Conservation (phyloP, 495 filamentous ascomycete genomes). For the Pyrenula massariospora region DNA sequence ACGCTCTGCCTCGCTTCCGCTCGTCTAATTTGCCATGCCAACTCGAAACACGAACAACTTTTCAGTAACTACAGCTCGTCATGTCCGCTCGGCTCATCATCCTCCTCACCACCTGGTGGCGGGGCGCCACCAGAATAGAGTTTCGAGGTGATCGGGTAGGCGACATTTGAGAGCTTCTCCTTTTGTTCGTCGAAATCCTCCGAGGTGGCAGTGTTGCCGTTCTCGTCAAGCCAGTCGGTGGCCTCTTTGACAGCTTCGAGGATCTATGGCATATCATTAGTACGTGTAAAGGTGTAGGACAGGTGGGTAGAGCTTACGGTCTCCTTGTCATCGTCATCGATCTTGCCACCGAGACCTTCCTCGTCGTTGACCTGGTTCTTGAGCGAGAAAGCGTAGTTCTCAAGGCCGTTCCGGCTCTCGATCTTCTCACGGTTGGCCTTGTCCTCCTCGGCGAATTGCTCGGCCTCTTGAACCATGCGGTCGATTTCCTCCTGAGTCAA, state of each 20-base stretch:
- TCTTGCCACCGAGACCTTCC: constrained; percentile 93
- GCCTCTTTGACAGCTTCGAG: constrained; percentile 96
- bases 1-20: no score
- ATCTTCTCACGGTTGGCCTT: constrained; percentile 93
- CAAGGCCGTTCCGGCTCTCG: constrained; percentile 86
- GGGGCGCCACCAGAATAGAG: constrained; percentile 64
- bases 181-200: constrained; percentile 99
- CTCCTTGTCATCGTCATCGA: constrained; percentile 98
- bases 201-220: constrained; percentile 68
- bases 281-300: not conserved
- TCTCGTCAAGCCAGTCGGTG: constrained; percentile 95
- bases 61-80: constrained; percentile 95
- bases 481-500: constrained; percentile 94
- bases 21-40: no score
- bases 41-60: no score
- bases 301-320: constrained; percentile 40
- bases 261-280: constrained; percentile 35
- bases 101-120: constrained; percentile 46
- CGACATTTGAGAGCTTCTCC: constrained; percentile 93
- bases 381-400: constrained; percentile 93
- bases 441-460: constrained; percentile 98
- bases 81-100: constrained; percentile 66
- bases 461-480: constrained; percentile 93
- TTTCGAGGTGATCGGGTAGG: constrained; percentile 98
- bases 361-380: constrained; percentile 99